phyloP scores from a whole-genome alignment of 768 basidiomycete species.

The Naganishia vishniacii region DNA sequence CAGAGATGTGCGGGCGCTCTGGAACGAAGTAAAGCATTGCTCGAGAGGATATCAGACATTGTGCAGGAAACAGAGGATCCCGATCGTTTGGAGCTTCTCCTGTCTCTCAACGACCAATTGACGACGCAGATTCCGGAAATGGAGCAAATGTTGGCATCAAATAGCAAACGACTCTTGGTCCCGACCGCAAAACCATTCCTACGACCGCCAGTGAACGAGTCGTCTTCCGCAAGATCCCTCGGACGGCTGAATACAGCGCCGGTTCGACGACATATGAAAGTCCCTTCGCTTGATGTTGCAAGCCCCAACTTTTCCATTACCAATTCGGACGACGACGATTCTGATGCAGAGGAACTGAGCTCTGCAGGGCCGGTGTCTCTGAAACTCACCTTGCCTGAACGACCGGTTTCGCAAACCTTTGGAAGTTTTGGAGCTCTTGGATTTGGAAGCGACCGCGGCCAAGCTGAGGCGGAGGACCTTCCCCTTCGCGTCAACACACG shows the following conservation, averaged over 20 bases:
- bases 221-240: background rate
- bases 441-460: background rate
- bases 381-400: background rate
- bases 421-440: constrained; percentile 11
- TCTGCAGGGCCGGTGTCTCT: constrained; percentile 53
- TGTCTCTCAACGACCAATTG: constrained; percentile 68
- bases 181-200: constrained; percentile 6
- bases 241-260: constrained; percentile 11
- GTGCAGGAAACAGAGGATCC: constrained; percentile 45
- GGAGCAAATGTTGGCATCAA: constrained; percentile 15
- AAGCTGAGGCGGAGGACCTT: background rate
- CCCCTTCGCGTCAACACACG: background rate
- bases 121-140: constrained; percentile 57
- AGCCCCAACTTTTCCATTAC: constrained; percentile 59
- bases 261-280: constrained; percentile 52
- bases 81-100: constrained; percentile 58
- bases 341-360: constrained; percentile 46
- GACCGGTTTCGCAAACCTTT: background rate
- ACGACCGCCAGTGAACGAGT: constrained; percentile 13
- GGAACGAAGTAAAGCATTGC: constrained; percentile 51
- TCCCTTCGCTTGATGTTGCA: constrained; percentile 64
- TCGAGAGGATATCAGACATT: constrained; percentile 56
- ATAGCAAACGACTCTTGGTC: background rate
- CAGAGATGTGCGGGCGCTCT: constrained; percentile 29
- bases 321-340: constrained; percentile 50